phyloP scores from a whole-genome alignment of 768 basidiomycete species.

The Tricholoma saponaceum region DNA sequence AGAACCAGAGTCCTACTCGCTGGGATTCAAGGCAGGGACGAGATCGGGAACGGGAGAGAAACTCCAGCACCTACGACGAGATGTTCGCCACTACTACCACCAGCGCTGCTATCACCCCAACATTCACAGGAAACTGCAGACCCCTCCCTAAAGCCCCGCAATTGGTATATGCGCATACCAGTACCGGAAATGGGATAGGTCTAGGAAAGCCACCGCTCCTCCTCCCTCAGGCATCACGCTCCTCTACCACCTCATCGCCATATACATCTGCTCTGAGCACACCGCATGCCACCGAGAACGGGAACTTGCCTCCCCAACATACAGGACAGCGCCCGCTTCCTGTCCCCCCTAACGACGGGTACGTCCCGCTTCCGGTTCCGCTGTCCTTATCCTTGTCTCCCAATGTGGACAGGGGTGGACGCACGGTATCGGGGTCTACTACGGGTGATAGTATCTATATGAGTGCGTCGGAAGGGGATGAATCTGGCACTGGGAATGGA shows the following conservation, averaged over 20 bases:
- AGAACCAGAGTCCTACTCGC: background rate
- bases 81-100: background rate
- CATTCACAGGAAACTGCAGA: background rate
- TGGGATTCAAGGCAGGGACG: background rate
- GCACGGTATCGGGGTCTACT: too few species aligned
- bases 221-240: slow-evolving; percentile 1
- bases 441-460: too few species aligned
- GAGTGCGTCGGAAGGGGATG: background rate
- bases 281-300: slow-evolving; percentile 5
- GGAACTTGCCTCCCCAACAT: background rate
- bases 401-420: too few species aligned
- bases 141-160: background rate
- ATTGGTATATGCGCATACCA: background rate
- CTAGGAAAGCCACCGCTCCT: background rate
- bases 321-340: slow-evolving; percentile 1
- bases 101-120: background rate
- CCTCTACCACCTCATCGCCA: slow-evolving; percentile 3
- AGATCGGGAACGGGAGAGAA: slow-evolving; percentile 9
- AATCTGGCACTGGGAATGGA: background rate
- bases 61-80: background rate
- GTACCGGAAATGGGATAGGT: background rate
- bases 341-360: slow-evolving; percentile 1
- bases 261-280: background rate
- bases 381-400: background rate
- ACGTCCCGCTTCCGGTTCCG: slow-evolving; percentile 4